Base-by-base conservation (phyloP, 2,329 filamentous ascomycete genomes). In the Biscogniauxia sp. region DNA sequence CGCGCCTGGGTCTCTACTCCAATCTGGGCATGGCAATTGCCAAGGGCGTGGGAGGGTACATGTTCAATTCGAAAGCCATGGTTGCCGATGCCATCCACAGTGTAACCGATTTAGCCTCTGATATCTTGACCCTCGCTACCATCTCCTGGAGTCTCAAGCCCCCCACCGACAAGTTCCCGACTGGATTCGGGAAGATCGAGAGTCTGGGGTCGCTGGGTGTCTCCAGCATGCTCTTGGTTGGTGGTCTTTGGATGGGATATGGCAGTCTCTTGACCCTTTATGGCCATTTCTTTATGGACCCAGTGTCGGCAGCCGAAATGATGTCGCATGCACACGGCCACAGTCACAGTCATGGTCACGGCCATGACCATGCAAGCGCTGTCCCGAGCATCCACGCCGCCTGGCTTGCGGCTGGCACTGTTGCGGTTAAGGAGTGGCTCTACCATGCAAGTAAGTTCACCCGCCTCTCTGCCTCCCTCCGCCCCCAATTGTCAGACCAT, bases 161-260 rank as follows among this genome's bases (percentile, higher is more conserved):
- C 5, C 93, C 95, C 0, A 92, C 91, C 11, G 84, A 90, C 58
- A 85, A 85, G 50, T 99, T 97, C 73, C 95, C 95, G 1, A 87
- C 88, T 70, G 95, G 95, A 1, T 99, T 96, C 73, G 95, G 95
- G 73, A 99, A 99, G 80, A 86, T 99, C n/a, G 95, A 99, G 80
- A 97, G 93, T 70, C 79, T 99, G 72, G 95, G 95, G 20, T 95
- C 93, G 20, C 79, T 99, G 61, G 95, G 94, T 17, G 95, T 99
- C 37, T 97, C 93, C 68, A 88, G 93, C 64, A 90, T 99, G 78
- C 82, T 99, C 69, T 84, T 99, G 1, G 87, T 89, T 54, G 95
- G 95, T 64, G 95, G 95, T 55, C 79, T 97, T 64, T 93, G 96
- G 75, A 98, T 99, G 90, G 93, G 93, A 64, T 86, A 90, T 77